Evolutionary conservation across 2,329 filamentous ascomycete species (phyloP), one percentile per base, ranked within the genome.

Genomic region (Ascochyta pisi): DNA sequence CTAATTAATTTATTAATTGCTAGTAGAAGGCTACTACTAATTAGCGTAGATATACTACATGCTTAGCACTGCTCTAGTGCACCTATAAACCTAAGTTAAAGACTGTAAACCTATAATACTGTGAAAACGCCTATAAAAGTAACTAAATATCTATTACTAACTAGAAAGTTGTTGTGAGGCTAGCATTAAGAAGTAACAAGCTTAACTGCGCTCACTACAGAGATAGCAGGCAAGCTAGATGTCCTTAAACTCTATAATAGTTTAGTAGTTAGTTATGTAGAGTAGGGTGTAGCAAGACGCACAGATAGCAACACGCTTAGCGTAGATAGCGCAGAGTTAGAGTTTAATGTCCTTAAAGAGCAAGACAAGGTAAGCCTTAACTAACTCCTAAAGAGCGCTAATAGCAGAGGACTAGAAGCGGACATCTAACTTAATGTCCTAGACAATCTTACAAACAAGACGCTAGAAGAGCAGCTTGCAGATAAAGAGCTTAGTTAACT

Each of bases 341-440:
- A 98, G 84, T 79, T 98, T 97, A 63, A 91, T 91, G 78, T 96
- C 92, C 76, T 97, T 93, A 73, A 98, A 97, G n/a, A 98, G 82
- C 73, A 96, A 93, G 56, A 98, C 90, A 66, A 98, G 84, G 78
- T 96, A 98, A 5, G 24, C 24, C 24, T 26, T 26, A 26, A 8
- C 8, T 26, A 26, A 6, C 24, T 26, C 24, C 24, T 26, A 26
- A 4, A 26, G 4, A 26, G 24, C 4, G 6, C 8, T 26, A 6
- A 26, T 26, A 6, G 24, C 24, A 26, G 6, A 6, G 6, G 24
- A 6, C 8, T 6, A 6, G 2, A 26, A 26, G 24, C 4, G 6
- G 2, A 26, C 4, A 26, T 26, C 8, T 26, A 26, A 26, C 6
- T 26, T 26, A 26, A 80, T 81, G 76, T 82, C 80, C 72, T 26